These are phyloP conservation scores for Lasiosphaeria hispida DNA, from an alignment of 495 filamentous ascomycete genomes.

Conservation along the genomic window DNA sequence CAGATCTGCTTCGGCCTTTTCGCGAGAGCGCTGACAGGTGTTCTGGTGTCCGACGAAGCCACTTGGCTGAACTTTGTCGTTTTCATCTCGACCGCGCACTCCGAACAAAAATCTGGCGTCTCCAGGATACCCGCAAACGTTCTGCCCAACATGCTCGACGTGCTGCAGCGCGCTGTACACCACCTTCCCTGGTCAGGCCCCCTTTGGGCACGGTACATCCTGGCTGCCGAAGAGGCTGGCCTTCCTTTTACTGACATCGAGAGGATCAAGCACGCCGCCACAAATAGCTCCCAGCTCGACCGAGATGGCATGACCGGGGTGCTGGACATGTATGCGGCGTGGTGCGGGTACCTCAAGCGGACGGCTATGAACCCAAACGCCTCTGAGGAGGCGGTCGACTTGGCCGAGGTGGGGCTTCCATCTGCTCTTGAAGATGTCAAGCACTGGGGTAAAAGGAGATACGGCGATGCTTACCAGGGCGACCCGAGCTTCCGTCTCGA, in stretches of 20 bases:
- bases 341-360: slow-evolving; percentile 89
- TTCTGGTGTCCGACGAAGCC: slow-evolving; percentile 64
- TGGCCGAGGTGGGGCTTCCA: slow-evolving; percentile 85
- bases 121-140: slow-evolving; percentile 31
- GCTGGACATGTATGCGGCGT: slow-evolving; percentile 82
- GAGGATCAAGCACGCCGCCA: slow-evolving; percentile 87
- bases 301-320: slow-evolving; percentile 75
- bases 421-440: slow-evolving; percentile 80
- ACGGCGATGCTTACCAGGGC: slow-evolving; percentile 70
- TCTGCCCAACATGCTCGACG: slow-evolving; percentile 46
- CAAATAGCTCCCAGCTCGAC: slow-evolving; percentile 71
- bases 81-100: slow-evolving; percentile 54
- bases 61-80: slow-evolving; percentile 82
- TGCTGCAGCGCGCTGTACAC: slow-evolving; percentile 68
- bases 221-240: slow-evolving; percentile 74
- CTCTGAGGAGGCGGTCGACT: slow-evolving; percentile 84
- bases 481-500: slow-evolving; percentile 87
- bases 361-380: slow-evolving; percentile 71
- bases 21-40: slow-evolving; percentile 65
- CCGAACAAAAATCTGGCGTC: slow-evolving; percentile 31
- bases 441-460: slow-evolving; percentile 71
- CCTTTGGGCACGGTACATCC: slow-evolving; percentile 84
- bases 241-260: slow-evolving; percentile 76
- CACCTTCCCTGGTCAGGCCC: slow-evolving; percentile 91
- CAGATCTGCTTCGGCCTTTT: slow-evolving; percentile 71